Base-by-base conservation (phyloP, 257 asterid species). In the Datura wrightii region DNA sequence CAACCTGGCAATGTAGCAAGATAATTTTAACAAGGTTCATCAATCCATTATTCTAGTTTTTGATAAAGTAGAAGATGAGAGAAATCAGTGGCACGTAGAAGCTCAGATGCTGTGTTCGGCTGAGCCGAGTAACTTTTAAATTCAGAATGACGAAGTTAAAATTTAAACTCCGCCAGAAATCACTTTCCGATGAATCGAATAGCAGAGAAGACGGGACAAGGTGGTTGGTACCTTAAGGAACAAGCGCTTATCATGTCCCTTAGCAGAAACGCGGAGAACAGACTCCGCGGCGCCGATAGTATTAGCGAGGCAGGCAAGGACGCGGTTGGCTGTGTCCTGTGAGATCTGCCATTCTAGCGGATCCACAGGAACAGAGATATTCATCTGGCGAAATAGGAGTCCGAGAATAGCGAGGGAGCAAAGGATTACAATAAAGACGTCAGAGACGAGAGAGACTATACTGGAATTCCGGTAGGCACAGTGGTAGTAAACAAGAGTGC, bases 331-430 rank as follows among this genome's bases (percentile, higher is more conserved):
- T 37, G 98, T 89, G 59, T 97, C 98, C 84, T 93, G 97, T 4
- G 98, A 93, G 88, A 97, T 95, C 97, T 97, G 98, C 99, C 98
- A 97, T 55, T 97, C 97, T 79, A 97, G 91, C 5, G 99, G 99
- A 87, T 97, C 98, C 53, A 97, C 97, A 72, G 99, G 99, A 48
- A 95, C 99, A 62, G 94, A 93, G 86, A 97, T 89, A 90, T 91
- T 94, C 98, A 97, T 95, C 88, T 95, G 99, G 63, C 97, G 97
- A 82, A 95, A 95, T 59, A 97, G 98, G 86, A 97, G 98, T 16
- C 99, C 99, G 37, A 95, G 94, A 82, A 97, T 94, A 42, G 99
- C 99, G 69, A 95, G 89, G 36, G 99, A 95, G 84, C 98, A 97
- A 41, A 97, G 89, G 14, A 97, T 91, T 3, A 97, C 99, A 89